Evolutionary conservation across 768 basidiomycete genomes (phyloP).

Genomic region (Boletus vermiculosoides): DNA sequence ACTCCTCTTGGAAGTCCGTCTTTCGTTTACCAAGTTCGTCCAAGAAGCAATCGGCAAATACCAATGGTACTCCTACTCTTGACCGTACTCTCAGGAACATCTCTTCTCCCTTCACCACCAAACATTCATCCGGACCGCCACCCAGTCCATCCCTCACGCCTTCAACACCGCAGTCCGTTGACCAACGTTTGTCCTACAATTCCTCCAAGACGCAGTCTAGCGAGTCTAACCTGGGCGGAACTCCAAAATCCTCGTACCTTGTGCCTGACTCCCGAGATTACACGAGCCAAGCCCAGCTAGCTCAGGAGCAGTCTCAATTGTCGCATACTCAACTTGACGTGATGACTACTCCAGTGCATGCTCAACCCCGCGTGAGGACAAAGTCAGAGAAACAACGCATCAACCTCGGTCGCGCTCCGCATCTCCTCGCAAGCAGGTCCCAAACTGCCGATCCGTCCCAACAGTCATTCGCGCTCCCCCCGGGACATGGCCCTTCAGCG

Average conservation of each 20-base stretch:
- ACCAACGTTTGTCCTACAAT: conserved; percentile 73
- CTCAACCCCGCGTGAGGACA: conserved; percentile 34
- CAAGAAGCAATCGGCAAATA: conserved; percentile 47
- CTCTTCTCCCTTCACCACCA: conserved; percentile 28
- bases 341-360: conserved; percentile 26
- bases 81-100: conserved; percentile 41
- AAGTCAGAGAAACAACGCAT: conserved; percentile 49
- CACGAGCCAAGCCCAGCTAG: conserved; percentile 10
- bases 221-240: conserved; percentile 53
- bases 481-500: conserved; percentile 29
- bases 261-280: conserved; percentile 26
- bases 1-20: conserved; percentile 64
- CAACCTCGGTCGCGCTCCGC: conserved; percentile 48
- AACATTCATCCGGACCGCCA: conserved; percentile 30
- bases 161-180: conserved; percentile 48
- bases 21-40: conserved; percentile 70
- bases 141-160: conserved; percentile 54
- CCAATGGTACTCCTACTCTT: conserved; percentile 43
- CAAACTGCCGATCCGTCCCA: conserved; percentile 37
- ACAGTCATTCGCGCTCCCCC: conserved; percentile 39
- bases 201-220: conserved; percentile 75
- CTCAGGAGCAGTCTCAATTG: conserved; percentile 2
- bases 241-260: conserved; percentile 30
- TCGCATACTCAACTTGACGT: conserved; percentile 19
- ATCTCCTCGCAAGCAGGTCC: conserved; percentile 26